Base-by-base conservation (phyloP, 2,329 filamentous ascomycete genomes). In the Fusarium drepaniforme region DNA sequence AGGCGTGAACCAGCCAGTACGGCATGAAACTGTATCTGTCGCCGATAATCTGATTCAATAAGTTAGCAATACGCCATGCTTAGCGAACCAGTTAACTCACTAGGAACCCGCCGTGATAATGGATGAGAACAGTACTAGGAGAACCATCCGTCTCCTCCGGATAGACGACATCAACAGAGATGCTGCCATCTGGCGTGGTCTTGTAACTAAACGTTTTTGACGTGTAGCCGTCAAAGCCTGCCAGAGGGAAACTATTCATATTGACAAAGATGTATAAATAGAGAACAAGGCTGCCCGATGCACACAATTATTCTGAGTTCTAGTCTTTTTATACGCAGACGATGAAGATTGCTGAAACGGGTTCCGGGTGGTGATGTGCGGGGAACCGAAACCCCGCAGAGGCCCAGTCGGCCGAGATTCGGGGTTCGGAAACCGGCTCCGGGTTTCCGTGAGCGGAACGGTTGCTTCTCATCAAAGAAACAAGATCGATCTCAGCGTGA, bases 31-130 rank as follows among this genome's bases (percentile, higher is more conserved):
- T 75, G 16, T 76, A 71, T 42, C 76, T 68, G 8, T 78, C 76
- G 3, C 76, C 76, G 1, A 78, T 56, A 21, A 78, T 68, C 74
- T 78, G 4, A 25, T 6, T 3, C 3, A 2, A 1, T 8, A n/a
- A n/a, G 12, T 77, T 12, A 73, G 49, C 1, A 8, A 1, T 2
- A 5, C 15, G 0, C 1, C 4, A 6, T 13, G 1, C 2, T 1
- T 18, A 3, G 4, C 3, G 13, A 4, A 0, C 1, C 0, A 2
- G 2, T 21, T 21, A 7, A 42, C 71, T 18, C 37, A 68, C 75
- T 2, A 78, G 44, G 8, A 77, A 78, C 5, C 76, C 76, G 0
- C 76, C 76, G 3, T 78, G 76, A 8, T 74, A 78, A 30, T 78
- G 75, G 16, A 78, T 53, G 0, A 78, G 53, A 12, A 78, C 75